Evolutionary conservation across 2,329 filamentous ascomycete genomes (phyloP), one percentile per base, ranked within the genome.

Genomic region (Catunica adiposa): DNA sequence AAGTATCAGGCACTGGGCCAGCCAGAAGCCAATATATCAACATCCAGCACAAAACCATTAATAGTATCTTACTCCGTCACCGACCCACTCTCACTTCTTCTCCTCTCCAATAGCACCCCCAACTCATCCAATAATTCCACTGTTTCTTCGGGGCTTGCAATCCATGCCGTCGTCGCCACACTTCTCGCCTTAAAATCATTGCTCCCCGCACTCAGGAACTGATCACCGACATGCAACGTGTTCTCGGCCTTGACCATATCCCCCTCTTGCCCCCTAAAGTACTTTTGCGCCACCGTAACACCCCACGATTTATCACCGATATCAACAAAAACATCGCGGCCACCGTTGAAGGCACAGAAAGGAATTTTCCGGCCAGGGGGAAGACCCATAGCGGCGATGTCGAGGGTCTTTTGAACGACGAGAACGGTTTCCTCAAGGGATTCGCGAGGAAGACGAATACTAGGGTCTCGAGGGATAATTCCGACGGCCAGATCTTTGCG

Each of bases 281-380:
- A 95, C 57, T 83, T 78, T 71, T 98, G 92, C 66, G 89, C 96
- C 3, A 89, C 88, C 34, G 86, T 77, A 2, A 98, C 92, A 61
- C 92, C 92, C 85, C 89, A 94, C 54, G 84, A 89, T 71, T 98
- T 98, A 71, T 98, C 92, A 56, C 92, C 92, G 64, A 98, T 96
- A 67, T 98, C 92, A 55, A 98, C 89, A 69, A 98, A 98, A 44
- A 97, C 89, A 67, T 98, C 92, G 60, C 92, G 90, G 9, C 92
- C 92, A 55, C 90, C 92, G 67, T 98, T 98, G 73, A 98, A 98
- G 22, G 92, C 92, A 66, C 92, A 98, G 65, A 97, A 98, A 0
- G 92, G 92, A 31, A 98, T 58, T n/a, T 59, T 54, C 42, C 61
- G 61, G 42, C 62, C 64, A 5, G 62, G 61, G 1, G 64, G 63